A percentile compares a stretch with the other conserved stretches of the same genome.
Conservation (phyloP, 78 protist species). For the Protostelium mycophagum region DNA sequence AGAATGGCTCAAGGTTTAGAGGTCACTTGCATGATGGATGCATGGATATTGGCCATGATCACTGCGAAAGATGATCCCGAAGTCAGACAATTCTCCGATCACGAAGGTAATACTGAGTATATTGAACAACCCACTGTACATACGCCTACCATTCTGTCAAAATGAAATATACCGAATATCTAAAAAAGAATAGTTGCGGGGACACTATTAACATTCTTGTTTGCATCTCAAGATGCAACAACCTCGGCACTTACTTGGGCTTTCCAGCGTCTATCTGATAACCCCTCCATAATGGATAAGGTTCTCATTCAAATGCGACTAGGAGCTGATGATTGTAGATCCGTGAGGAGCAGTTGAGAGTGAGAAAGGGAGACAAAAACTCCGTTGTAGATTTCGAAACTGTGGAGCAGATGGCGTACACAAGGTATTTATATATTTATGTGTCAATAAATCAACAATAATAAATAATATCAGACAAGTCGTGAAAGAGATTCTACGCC, state of each 20-base stretch:
- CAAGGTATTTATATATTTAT: conserved; percentile 16
- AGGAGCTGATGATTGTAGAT: not conserved
- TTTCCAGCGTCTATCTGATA: conserved; percentile 43
- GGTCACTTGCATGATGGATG: conserved; percentile 4
- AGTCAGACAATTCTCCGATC: conserved; percentile 26
- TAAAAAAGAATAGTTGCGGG: no score
- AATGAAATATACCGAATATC: no score
- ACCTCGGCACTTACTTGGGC: conserved; percentile 64
- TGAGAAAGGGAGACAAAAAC: not conserved
- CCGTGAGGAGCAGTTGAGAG: not conserved
- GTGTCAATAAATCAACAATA: not conserved
- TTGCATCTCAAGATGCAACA: conserved; percentile 75
- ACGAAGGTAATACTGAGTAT: conserved; percentile 20
- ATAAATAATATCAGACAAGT: conserved; percentile 13
- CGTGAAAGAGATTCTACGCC: conserved; percentile 69
- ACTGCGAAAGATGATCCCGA: conserved; percentile 15
- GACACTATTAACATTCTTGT: conserved; percentile 63
- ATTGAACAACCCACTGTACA: no score
- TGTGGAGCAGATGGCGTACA: conserved; percentile 50
- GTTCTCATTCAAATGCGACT: conserved; percentile 18
- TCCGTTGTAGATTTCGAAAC: conserved; percentile 11
- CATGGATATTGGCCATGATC: conserved; percentile 1
- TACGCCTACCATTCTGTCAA: no score
- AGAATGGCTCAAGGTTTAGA: conserved; percentile 31
- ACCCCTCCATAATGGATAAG: conserved; percentile 46